These are phyloP conservation scores for Aspergillus caelatus DNA, from an alignment of 2,329 filamentous ascomycete species.

Conservation along the genomic window DNA sequence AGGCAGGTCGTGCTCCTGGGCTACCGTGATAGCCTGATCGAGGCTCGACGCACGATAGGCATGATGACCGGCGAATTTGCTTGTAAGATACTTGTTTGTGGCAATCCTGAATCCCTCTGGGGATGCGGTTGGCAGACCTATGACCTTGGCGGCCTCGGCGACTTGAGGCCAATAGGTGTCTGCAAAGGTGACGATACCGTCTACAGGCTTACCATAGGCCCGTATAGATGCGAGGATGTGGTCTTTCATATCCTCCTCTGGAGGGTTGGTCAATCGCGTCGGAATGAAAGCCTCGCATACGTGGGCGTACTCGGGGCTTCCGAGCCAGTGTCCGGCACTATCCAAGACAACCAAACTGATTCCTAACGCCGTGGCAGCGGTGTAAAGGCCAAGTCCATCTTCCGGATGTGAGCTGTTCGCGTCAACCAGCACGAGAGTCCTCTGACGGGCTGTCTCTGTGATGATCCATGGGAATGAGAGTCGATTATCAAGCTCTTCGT, in stretches of 20 bases:
- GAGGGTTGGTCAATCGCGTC: not conserved
- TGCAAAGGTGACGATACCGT: not conserved
- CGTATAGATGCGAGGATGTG: not conserved
- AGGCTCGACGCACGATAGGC: not conserved
- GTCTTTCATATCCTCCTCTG: not conserved
- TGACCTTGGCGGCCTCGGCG: not conserved
- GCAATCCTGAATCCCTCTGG: not conserved
- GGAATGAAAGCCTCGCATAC: not conserved
- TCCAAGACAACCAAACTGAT: slow-evolving; percentile 4
- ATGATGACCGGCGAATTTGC: not conserved
- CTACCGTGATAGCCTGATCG: not conserved
- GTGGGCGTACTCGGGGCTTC: not conserved
- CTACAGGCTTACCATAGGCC: not conserved
- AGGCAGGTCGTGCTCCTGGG: not conserved
- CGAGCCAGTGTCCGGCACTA: not conserved
- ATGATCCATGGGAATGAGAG: slow-evolving; percentile 4
- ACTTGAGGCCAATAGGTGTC: not conserved
- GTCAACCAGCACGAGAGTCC: not conserved
- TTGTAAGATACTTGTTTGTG: not conserved
- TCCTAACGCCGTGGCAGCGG: not conserved
- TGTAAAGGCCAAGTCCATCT: not conserved
- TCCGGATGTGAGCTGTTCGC: not conserved
- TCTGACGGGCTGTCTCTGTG: accelerated
- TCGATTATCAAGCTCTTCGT: not conserved
- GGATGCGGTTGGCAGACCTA: not conserved